Conservation (phyloP, 176 grass and related monocot genomes). For the Thinopyrum elongatum region DNA sequence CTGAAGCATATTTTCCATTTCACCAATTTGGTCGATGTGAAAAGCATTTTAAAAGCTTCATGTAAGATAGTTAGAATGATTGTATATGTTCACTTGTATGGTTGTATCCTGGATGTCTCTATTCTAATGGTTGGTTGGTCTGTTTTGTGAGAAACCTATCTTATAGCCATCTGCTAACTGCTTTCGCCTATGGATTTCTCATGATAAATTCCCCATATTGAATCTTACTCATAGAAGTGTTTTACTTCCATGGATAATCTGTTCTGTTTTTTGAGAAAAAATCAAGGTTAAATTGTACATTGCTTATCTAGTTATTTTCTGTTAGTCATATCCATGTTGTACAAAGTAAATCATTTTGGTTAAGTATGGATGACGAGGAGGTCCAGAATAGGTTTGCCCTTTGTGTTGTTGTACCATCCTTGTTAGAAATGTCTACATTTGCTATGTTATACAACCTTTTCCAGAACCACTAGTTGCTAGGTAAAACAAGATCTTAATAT, state of each 20-base stretch:
- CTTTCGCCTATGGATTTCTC: background rate
- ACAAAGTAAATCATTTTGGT: background rate
- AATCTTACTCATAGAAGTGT: slow-evolving; percentile 3
- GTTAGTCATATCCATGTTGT: background rate
- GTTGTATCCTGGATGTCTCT: background rate
- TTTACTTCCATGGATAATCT: background rate
- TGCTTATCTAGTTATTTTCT: slow-evolving; percentile 5
- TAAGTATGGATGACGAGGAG: slow-evolving; percentile 20
- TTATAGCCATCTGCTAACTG: background rate
- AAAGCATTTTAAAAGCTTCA: background rate
- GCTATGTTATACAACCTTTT: background rate
- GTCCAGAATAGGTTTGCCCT: background rate
- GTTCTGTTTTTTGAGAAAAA: background rate
- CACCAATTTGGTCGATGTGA: background rate
- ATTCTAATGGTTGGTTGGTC: background rate
- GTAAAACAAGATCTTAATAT: slow-evolving; percentile 10
- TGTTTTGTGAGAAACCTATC: background rate
- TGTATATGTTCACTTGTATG: background rate
- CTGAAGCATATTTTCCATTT: slow-evolving; percentile 16
- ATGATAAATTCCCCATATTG: background rate
- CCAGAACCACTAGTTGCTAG: slow-evolving; percentile 22
- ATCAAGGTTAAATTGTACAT: background rate
- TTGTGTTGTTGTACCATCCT: background rate
- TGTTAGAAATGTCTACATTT: background rate
- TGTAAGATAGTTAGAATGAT: background rate